Conservation (phyloP, 2,329 filamentous ascomycete species). For the Botrytis elliptica region DNA sequence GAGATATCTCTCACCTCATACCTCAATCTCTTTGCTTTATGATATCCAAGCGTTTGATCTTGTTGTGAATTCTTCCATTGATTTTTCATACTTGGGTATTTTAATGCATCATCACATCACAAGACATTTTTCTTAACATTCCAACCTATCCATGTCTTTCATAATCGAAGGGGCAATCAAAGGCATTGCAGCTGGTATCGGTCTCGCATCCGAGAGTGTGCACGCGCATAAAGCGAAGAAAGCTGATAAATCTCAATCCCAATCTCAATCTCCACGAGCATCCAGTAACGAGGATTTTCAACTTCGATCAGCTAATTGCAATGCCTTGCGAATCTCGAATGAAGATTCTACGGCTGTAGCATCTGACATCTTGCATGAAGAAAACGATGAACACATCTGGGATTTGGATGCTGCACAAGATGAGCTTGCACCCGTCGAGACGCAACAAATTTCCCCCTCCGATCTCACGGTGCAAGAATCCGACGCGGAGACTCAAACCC, state of each 20-base stretch:
- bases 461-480: not conserved
- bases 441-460: not conserved
- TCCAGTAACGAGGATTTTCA: not conserved
- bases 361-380: conserved; percentile 9
- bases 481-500: not conserved
- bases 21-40: not conserved
- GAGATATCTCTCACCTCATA: not conserved
- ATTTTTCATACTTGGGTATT: not conserved
- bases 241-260: not conserved
- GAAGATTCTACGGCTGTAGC: not conserved
- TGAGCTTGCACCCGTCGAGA: not conserved
- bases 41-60: not conserved
- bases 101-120: not conserved
- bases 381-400: conserved; percentile 33
- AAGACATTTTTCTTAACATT: rapidly evolving
- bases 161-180: conserved; percentile 19
- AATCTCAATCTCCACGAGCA: not conserved
- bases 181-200: conserved; percentile 32
- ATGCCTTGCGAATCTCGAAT: not conserved
- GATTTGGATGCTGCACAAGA: conserved; percentile 30
- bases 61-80: not conserved
- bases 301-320: not conserved
- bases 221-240: conserved; percentile 11
- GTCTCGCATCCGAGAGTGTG: conserved; percentile 33
- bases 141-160: not conserved